Conservation (phyloP, 805 yeast genomes). For the Metschnikowia lachancei region DNA sequence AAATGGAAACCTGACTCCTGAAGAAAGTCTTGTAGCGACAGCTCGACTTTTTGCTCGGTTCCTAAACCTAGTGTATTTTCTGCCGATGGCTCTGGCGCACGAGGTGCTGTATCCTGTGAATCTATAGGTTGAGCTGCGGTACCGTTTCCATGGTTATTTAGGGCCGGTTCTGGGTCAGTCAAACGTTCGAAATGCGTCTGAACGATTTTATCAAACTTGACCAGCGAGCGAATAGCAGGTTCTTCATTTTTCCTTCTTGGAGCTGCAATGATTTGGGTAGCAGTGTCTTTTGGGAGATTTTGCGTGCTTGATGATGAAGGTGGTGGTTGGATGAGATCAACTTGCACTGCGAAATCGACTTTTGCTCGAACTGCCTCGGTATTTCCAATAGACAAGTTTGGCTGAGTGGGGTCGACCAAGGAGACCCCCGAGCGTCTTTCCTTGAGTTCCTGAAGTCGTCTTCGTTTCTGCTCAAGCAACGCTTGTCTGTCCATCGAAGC, state of each 20-base stretch:
- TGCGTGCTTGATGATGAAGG: background rate
- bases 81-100: background rate
- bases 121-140: background rate
- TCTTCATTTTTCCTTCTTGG: too few relatives aligned
- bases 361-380: conserved; percentile 5
- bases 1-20: conserved; percentile 8
- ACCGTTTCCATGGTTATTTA: background rate
- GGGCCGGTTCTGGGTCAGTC: background rate
- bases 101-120: too few relatives aligned
- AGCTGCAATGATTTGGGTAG: background rate
- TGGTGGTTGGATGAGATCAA: conserved; percentile 18
- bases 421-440: conserved; percentile 21
- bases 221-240: background rate
- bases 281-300: background rate
- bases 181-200: conserved; percentile 20
- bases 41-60: conserved; percentile 5
- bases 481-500: conserved; percentile 30
- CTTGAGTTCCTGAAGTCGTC: conserved; percentile 30
- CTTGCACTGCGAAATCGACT: conserved; percentile 31
- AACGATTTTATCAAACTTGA: conserved; percentile 24
- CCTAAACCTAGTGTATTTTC: background rate
- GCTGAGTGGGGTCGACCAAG: conserved; percentile 15
- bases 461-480: conserved; percentile 40
- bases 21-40: conserved; percentile 4
- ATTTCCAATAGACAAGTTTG: conserved; percentile 4